Base-by-base conservation (phyloP, 345 rosid genomes). In the Acer negundo region DNA sequence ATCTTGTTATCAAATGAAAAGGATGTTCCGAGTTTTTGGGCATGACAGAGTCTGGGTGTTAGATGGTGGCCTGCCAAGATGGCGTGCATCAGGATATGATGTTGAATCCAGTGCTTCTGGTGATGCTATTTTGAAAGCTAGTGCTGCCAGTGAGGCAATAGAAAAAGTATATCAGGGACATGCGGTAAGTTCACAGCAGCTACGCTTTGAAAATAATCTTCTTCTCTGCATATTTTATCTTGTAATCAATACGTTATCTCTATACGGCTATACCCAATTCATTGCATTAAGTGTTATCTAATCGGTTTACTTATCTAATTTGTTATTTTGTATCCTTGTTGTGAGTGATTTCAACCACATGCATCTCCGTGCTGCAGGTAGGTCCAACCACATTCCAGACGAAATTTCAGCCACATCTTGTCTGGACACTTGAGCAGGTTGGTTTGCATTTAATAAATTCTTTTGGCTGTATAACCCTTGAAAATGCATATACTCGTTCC, bases 51-150 rank as follows among this genome's bases (percentile, higher is more conserved):
- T 97, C 8, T 94, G 98, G 99, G 98, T 97, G 63, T 87, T 97
- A 58, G 94, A 97, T 82, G 99, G 99, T 74, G 99, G 99, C 71
- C 76, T 97, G 53, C 99, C 98, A 42, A 93, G 93, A 84, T 97
- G 99, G 99, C 97, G 97, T 77, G 94, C 96, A 63, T 91, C 90
- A 24, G 99, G 99, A 23, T 97, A 88, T 77, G 98, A 97, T 86
- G 99, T 97, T 58, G 99, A 94, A 80, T 97, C 99, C 62, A 97
- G 98, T 86, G 97, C 99, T 78, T 97, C 99, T 35, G 71, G 97
- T 83, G 97, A 94, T 83, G 91, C 97, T 78, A 93, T 94, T 86
- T 70, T 97, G 86, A 97, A 93, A 86, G 96, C 97, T 10, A 93
- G 98, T 84, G 99, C 99, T 66, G 98, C 99, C 61, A 93, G 85